Conservation (phyloP, 2,329 filamentous ascomycete genomes). For the Trichoderma brevicompactum region DNA sequence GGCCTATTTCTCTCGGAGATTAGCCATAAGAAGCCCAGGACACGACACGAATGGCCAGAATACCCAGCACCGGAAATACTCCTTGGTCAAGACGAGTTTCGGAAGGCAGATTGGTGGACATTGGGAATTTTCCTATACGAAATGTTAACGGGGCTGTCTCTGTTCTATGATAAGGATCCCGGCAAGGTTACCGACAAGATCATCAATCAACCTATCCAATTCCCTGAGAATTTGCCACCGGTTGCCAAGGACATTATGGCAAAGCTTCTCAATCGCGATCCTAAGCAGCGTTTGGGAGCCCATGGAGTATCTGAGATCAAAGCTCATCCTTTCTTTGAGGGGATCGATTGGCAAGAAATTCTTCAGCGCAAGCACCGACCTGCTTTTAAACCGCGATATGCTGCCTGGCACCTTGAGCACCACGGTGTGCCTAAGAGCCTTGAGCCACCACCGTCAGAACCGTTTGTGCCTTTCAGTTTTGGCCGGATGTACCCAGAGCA, state of each 20-base stretch:
- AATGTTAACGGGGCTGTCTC: conserved; percentile 87
- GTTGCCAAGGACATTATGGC: not conserved
- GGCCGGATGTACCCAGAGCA: not conserved
- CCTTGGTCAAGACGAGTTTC: conserved; percentile 83
- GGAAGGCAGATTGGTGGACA: conserved; percentile 95
- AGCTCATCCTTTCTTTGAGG: conserved; percentile 1
- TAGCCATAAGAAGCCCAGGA: conserved; percentile 84
- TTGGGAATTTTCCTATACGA: conserved; percentile 89
- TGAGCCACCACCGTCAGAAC: not conserved
- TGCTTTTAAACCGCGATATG: not conserved
- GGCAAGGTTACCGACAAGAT: conserved; percentile 3
- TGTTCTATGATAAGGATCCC: conserved; percentile 73
- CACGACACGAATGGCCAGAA: conserved; percentile 73
- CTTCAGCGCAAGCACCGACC: not conserved
- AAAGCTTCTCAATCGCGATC: conserved; percentile 2
- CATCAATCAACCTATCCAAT: not conserved
- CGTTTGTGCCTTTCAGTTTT: not conserved
- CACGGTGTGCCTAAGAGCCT: not conserved
- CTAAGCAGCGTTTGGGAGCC: not conserved
- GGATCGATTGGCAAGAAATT: not conserved
- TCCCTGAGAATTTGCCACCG: not conserved
- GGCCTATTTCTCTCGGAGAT: conserved; percentile 90
- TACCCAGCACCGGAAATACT: conserved; percentile 89
- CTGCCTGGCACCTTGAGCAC: not conserved
- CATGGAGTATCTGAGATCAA: not conserved